Percentiles rank a stretch among this genome's conserved stretches.
Conservation (phyloP, 2,329 filamentous ascomycete genomes). For the Phialemonium atrogriseum region DNA sequence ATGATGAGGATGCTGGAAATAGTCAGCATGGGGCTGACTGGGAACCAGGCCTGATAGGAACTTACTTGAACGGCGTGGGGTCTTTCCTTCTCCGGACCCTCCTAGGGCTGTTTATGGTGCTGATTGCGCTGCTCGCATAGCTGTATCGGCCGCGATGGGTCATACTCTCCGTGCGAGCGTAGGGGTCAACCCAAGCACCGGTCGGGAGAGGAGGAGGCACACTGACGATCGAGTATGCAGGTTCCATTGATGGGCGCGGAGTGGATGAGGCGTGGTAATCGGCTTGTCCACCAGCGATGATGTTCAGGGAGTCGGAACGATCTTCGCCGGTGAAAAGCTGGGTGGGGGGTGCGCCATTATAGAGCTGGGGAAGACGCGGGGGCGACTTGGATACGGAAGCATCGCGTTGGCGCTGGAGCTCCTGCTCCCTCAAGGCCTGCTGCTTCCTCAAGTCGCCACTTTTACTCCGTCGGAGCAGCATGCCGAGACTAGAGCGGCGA, state of each 20-base stretch:
- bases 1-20: constrained; percentile 72
- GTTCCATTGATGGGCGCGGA: constrained; percentile 46
- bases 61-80: constrained; percentile 97
- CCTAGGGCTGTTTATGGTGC: constrained; percentile 86
- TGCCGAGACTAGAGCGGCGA: constrained; percentile 40
- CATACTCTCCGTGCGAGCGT: constrained; percentile 86
- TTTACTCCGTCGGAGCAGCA: constrained; percentile 60
- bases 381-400: constrained; percentile 35
- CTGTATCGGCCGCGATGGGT: constrained; percentile 92
- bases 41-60: constrained; percentile 13
- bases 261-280: constrained; percentile 25
- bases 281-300: constrained; percentile 40
- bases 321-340: constrained; percentile 51
- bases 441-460: constrained; percentile 57
- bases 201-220: constrained; percentile 50
- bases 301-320: constrained; percentile 54
- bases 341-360: constrained; percentile 37
- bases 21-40: constrained; percentile 1
- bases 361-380: constrained; percentile 44
- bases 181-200: constrained; percentile 62
- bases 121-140: constrained; percentile 87
- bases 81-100: constrained; percentile 92
- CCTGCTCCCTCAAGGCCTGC: constrained; percentile 46
- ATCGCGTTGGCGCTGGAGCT: constrained; percentile 43
- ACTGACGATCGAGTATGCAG: constrained; percentile 31